Conservation (phyloP, 23 red algal species). For the Gracilaria gracilis region DNA sequence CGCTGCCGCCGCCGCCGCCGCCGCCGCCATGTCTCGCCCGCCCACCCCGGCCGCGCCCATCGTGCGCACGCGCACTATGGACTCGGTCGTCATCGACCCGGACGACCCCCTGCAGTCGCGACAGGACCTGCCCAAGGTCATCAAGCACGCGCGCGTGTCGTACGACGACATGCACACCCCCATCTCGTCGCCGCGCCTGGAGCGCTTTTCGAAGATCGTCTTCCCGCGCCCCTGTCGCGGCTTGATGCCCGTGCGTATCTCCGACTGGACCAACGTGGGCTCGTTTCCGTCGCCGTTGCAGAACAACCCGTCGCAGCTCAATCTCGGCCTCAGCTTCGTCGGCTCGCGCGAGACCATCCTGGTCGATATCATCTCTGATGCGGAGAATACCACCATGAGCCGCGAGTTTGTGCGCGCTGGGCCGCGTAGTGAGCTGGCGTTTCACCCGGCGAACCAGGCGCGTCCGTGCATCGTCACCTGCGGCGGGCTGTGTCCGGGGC, state of each 20-base stretch:
- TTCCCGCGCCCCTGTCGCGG: slow-evolving; percentile 39
- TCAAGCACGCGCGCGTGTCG: slow-evolving; percentile 48
- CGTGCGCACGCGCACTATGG: slow-evolving; percentile 50
- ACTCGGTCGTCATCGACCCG: slow-evolving; percentile 55
- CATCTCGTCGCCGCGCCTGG: slow-evolving; percentile 54
- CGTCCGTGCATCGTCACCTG: slow-evolving; percentile 96
- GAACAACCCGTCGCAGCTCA: slow-evolving; percentile 74
- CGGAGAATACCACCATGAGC: slow-evolving; percentile 78
- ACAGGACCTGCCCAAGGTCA: slow-evolving; percentile 67
- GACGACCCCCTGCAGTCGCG: slow-evolving; percentile 67
- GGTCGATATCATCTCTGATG: slow-evolving; percentile 89
- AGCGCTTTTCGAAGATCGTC: slow-evolving; percentile 68
- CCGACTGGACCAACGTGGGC: slow-evolving; percentile 76
- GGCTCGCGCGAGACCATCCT: slow-evolving; percentile 90
- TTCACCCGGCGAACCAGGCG: slow-evolving; percentile 81
- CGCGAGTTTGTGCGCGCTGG: slow-evolving; percentile 91
- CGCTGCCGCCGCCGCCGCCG: too few species aligned
- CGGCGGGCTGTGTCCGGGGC: slow-evolving; percentile 94
- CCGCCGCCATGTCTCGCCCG: slow-evolving; percentile 61
- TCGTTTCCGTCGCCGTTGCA: slow-evolving; percentile 88
- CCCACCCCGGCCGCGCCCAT: slow-evolving; percentile 43
- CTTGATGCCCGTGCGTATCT: slow-evolving; percentile 55
- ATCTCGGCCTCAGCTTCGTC: slow-evolving; percentile 88
- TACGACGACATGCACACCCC: slow-evolving; percentile 35
- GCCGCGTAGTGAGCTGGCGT: slow-evolving; percentile 81